A percentile compares a stretch with the other conserved stretches of the same genome.
Conservation (phyloP, 2,329 filamentous ascomycete genomes). For the Leptographium procerum region DNA sequence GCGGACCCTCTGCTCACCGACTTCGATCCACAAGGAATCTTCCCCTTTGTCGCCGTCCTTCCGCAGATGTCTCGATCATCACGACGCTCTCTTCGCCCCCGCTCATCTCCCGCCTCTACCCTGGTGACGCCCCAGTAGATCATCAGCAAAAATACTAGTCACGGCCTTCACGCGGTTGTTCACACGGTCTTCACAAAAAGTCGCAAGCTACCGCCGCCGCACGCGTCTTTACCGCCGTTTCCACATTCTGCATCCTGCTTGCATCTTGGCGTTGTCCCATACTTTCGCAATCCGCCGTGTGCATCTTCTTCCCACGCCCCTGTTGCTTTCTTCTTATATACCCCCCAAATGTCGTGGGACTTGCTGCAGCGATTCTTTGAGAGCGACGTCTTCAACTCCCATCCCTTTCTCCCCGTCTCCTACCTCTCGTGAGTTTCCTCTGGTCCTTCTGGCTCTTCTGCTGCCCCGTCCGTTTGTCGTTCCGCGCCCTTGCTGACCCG, state of each 20-base stretch:
- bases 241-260: not conserved
- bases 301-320: not conserved
- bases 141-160: not conserved
- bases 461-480: not conserved
- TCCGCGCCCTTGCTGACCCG: not conserved
- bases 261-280: not conserved
- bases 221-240: not conserved
- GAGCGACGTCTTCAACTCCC: constrained; percentile 87
- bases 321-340: not conserved
- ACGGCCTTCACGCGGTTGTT: no score
- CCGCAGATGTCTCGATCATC: constrained; percentile 12
- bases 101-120: not conserved
- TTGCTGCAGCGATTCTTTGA: constrained; percentile 83
- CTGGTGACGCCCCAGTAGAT: constrained; percentile 4
- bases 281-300: not conserved
- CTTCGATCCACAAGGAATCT: not conserved
- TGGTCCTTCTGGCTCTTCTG: not conserved
- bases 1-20: not conserved
- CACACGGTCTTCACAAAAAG: not conserved
- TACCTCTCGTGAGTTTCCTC: constrained; percentile 69
- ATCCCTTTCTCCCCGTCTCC: constrained; percentile 78
- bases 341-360: constrained; percentile 60
- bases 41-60: not conserved
- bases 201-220: not conserved
- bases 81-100: constrained; percentile 1